Evolutionary conservation across 208 protist species (phyloP), one percentile per base, ranked within the genome.

Genomic region (Leptomonas pyrrhocoris): DNA sequence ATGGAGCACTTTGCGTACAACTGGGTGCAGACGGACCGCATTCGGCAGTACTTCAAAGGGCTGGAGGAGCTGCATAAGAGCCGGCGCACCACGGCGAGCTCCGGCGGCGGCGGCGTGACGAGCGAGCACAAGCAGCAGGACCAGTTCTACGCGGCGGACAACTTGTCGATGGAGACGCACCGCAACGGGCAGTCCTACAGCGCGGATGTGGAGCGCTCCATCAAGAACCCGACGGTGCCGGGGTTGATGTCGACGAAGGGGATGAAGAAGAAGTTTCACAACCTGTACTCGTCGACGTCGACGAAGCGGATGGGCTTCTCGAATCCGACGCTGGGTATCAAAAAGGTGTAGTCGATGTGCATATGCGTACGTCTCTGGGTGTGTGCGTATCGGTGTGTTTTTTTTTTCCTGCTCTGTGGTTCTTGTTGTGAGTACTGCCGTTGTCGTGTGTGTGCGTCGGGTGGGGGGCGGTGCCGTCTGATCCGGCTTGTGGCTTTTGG

Each of bases 261-360:
- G 62, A 93, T 96, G 91, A 94, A 94, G 81, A 94, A 94, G 73
- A 96, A 96, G 79, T 95, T 95, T 67, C 86, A 94, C 77, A 94
- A 94, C 70, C 61, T 96, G 72, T 96, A 96, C 79, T 88, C 86
- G 18, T 96, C 91, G 3, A 92, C 87, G 27, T 94, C 88, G 23
- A 93, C 82, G 15, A 94, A 96, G 78, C 79, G 91, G 18, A 96
- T 96, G 87, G 91, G 91, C 50, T 94, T 94, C 61, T 75, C 86
- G 18, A 96, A 94, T 54, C 88, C 91, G 0, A 90, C 87, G 19
- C 51, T 92, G 45, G 89, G 89, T 51, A 96, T 94, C 61, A 96
- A 96, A 73, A 94, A 94, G 82, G 84, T 94, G 13, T 96, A 81
- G 80, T 30, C 11, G 27, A 40, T 25, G 9, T 21, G 11, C 30